Evolutionary conservation across 1,139 yeast genomes (phyloP), one percentile per base, ranked within the genome.

Genomic region (Debaryomyces fabryi): DNA sequence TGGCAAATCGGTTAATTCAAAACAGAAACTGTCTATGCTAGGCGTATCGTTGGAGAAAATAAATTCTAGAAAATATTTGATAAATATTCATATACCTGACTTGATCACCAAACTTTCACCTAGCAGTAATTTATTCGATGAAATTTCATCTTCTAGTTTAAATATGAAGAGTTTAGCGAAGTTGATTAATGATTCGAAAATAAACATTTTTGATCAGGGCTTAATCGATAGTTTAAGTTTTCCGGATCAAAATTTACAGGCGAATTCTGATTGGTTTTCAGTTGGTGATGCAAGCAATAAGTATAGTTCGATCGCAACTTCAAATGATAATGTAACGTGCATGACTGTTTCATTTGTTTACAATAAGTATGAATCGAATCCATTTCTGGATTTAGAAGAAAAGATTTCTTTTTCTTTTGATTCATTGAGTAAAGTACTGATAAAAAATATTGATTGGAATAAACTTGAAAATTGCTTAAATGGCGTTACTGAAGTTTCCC

Each of bases 81-180:
- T 75, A n/a, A 71, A 72, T 47, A 50, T 78, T n/a, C 82, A 78
- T 52, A 57, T 78, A 13, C 79, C 80, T 2, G 82, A 77, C 53
- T 46, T 75, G 3, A 66, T 68, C 3, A 60, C 78, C 3, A 60
- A 58, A 41, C 37, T 73, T 2, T 32, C 66, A 2, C 79, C 79
- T 0, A 58, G 53, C 29, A 57, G 67, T 24, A 48, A 54, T 3
- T 25, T 62, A 1, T 68, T 71, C 46, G 54, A 58, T 12, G 33
- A 50, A 3, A 48, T 65, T n/a, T 42, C 58, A 6, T 49, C 55
- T 3, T 44, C 50, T 13, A 47, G 53, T 38, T 33, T 40, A 32
- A 36, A 45, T 32, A 47, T 56, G 57, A 49, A 45, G 48, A 40
- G 53, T 4, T 33, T 54, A 10, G 13, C 35, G 5, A 51, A 51